A percentile compares a stretch with the other conserved stretches of the same genome.
These are phyloP conservation scores for Byssoonygena ceratinophila DNA, from an alignment of 2,329 filamentous ascomycete species.

Conservation along the genomic window DNA sequence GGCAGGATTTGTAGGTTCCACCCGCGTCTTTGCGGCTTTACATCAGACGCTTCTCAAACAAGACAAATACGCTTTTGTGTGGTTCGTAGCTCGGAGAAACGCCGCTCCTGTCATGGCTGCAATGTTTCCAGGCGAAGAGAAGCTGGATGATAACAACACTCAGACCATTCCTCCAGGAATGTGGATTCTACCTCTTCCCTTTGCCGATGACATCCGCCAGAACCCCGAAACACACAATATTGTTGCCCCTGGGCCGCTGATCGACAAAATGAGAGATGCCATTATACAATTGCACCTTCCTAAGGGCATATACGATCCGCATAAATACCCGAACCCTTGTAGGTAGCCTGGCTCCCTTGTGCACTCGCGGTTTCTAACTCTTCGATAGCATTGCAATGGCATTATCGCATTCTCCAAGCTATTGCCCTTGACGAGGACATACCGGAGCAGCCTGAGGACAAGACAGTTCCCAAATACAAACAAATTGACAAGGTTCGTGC, in stretches of 20 bases:
- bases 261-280: conserved; percentile 70
- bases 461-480: conserved; percentile 70
- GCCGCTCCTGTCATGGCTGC: conserved; percentile 70
- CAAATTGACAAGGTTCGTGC: conserved; percentile 64
- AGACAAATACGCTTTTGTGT: conserved; percentile 73
- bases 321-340: conserved; percentile 76
- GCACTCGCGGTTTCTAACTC: conserved; percentile 2
- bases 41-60: conserved; percentile 74
- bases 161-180: conserved; percentile 70
- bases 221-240: conserved; percentile 53
- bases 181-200: conserved; percentile 82
- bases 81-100: conserved; percentile 77
- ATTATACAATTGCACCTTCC: conserved; percentile 82
- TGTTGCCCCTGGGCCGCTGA: conserved; percentile 57
- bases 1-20: conserved; percentile 79
- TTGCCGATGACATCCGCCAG: conserved; percentile 74
- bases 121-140: conserved; percentile 63
- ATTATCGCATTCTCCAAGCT: conserved; percentile 87
- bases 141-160: conserved; percentile 53
- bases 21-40: conserved; percentile 80
- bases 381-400: conserved; percentile 67
- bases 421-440: conserved; percentile 86
- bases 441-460: conserved; percentile 62
- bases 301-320: conserved; percentile 70
- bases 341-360: conserved; percentile 15